A percentile compares a stretch with the other conserved stretches of the same genome.
These are phyloP conservation scores for Nicotiana tomentosiformis DNA, from an alignment of 257 asterid genomes.

Conservation along the genomic window DNA sequence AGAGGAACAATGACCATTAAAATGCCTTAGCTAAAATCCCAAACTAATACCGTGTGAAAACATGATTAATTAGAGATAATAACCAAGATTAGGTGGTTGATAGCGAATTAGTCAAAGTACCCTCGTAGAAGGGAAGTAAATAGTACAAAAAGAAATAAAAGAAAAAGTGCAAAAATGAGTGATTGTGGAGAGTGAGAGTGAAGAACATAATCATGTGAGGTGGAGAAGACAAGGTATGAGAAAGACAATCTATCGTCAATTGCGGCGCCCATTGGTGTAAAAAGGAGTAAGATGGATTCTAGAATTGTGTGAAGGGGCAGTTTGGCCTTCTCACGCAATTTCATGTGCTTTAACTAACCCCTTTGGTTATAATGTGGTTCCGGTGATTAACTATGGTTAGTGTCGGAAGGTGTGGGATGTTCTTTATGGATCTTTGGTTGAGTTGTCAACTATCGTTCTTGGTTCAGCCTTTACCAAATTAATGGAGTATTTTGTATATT, in stretches of 20 bases:
- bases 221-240: conserved; percentile 8
- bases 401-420: background rate
- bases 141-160: background rate
- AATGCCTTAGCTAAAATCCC: no score
- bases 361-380: background rate
- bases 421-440: background rate
- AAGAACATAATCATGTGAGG: conserved; percentile 1
- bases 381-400: background rate
- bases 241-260: conserved; percentile 32
- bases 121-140: conserved; percentile 16
- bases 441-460: background rate
- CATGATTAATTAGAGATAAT: no score
- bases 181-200: conserved; percentile 4
- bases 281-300: background rate
- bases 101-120: conserved; percentile 15
- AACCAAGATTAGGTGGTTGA: background rate
- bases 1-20: no score
- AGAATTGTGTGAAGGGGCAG: background rate
- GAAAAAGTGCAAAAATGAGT: background rate
- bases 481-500: no score
- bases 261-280: conserved; percentile 33
- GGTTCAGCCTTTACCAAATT: background rate
- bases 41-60: no score
- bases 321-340: background rate
- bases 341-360: background rate